Percentiles rank a stretch among this genome's conserved stretches.
phyloP scores from a whole-genome alignment of 1,284 basidiomycete species.

The Sanguinoderma infundibulare region DNA sequence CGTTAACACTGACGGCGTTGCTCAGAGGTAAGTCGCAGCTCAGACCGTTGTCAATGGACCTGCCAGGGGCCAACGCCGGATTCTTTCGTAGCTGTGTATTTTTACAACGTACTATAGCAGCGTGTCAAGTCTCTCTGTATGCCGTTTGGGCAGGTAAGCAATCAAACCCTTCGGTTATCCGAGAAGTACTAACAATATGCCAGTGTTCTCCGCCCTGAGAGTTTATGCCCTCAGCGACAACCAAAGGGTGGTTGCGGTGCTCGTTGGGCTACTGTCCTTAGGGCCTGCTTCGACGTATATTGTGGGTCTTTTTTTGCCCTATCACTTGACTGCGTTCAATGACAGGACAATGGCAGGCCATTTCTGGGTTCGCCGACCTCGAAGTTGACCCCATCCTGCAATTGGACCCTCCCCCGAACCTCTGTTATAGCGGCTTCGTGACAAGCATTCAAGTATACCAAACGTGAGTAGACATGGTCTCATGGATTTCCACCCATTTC shows the following conservation, averaged over 20 bases:
- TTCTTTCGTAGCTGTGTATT: slow-evolving; percentile 1
- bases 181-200: not conserved
- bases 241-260: not conserved
- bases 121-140: not conserved
- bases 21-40: slow-evolving; percentile 1
- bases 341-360: not conserved
- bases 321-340: not conserved
- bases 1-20: not conserved
- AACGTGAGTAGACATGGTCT: not conserved
- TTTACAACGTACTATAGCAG: not conserved
- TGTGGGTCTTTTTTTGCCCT: not conserved
- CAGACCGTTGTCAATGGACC: no score
- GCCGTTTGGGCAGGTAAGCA: slow-evolving; percentile 13
- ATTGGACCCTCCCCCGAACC: not conserved
- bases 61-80: not conserved
- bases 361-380: not conserved
- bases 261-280: not conserved
- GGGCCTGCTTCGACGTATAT: slow-evolving; percentile 1
- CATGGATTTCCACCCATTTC: no score
- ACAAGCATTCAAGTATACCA: not conserved
- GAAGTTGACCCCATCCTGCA: not conserved
- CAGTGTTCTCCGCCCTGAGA: slow-evolving; percentile 9
- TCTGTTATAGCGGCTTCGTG: not conserved
- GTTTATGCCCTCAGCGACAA: slow-evolving; percentile 3
- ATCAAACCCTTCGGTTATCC: not conserved